These are phyloP conservation scores for Glycine tomentella DNA, from an alignment of 306 rosid species.

Conservation along the genomic window DNA sequence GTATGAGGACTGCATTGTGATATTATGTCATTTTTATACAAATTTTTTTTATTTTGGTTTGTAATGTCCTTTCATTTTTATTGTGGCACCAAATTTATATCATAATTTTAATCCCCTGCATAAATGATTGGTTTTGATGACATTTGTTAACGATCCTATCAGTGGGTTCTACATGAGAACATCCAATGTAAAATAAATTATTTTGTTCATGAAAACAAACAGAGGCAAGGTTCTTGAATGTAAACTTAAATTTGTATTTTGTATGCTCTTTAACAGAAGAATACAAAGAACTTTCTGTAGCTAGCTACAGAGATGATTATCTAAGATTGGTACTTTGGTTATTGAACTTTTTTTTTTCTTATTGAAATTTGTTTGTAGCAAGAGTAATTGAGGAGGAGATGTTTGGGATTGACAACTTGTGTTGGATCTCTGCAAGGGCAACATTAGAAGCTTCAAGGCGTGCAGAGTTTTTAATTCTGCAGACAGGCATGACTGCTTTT, in stretches of 20 bases:
- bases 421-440: constrained; percentile 96
- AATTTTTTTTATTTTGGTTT: background rate
- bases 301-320: constrained; percentile 21
- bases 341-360: constrained; percentile 27
- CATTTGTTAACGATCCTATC: constrained; percentile 37
- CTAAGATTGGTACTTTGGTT: constrained; percentile 34
- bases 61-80: too few relatives aligned
- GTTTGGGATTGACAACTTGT: constrained; percentile 93
- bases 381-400: constrained; percentile 95
- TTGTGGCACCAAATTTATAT: background rate
- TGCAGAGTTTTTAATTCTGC: constrained; percentile 87
- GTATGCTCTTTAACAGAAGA: constrained; percentile 26
- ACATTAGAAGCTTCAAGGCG: constrained; percentile 82
- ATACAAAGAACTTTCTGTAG: constrained; percentile 23
- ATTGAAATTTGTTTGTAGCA: constrained; percentile 60
- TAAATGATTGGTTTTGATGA: constrained; percentile 28
- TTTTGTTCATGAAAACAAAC: constrained; percentile 31
- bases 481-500: constrained; percentile 97
- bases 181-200: constrained; percentile 23
- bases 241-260: constrained; percentile 20
- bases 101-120: constrained; percentile 6
- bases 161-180: constrained; percentile 39
- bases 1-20: background rate
- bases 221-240: constrained; percentile 22
- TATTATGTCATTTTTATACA: constrained; percentile 6